Conservation (phyloP, 23 red algal genomes). For the Gracilaria caudata region DNA sequence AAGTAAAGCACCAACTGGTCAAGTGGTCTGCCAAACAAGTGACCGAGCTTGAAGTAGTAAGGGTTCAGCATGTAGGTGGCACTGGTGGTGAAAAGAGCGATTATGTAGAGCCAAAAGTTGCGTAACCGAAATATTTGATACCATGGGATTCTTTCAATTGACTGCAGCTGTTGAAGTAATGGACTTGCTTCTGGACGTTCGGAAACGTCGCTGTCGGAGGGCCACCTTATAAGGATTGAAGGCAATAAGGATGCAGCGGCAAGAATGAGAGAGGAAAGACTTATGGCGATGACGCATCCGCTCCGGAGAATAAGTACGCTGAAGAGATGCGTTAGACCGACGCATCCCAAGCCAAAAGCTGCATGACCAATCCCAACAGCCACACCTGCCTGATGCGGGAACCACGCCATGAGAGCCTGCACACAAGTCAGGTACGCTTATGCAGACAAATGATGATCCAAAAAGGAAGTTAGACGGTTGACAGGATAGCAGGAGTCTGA, state of each 20-base stretch:
- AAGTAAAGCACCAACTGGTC: conserved; percentile 17
- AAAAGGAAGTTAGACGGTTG: not conserved
- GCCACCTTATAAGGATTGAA: not conserved
- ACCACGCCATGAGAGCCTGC: conserved; percentile 26
- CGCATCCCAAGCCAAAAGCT: conserved; percentile 28
- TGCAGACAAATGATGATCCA: not conserved
- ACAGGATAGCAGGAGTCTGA: not conserved
- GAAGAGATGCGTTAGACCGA: conserved; percentile 17
- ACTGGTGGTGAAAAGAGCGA: conserved; percentile 26
- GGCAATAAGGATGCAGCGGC: not conserved
- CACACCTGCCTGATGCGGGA: conserved; percentile 12
- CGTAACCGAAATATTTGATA: not conserved
- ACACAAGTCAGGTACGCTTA: not conserved
- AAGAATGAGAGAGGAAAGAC: conserved; percentile 3
- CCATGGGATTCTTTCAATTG: conserved; percentile 19
- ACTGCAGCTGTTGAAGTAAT: not conserved
- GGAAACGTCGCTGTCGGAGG: not conserved
- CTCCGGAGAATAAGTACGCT: not conserved
- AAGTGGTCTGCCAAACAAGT: conserved; percentile 2
- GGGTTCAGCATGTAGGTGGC: conserved; percentile 28
- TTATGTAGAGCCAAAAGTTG: conserved; percentile 53
- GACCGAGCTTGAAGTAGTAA: conserved; percentile 55
- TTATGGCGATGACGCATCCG: not conserved
- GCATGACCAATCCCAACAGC: conserved; percentile 31
- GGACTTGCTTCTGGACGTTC: not conserved